Evolutionary conservation across 1,284 basidiomycete species (phyloP).

Genomic region (Rhodotorula mucilaginosa): DNA sequence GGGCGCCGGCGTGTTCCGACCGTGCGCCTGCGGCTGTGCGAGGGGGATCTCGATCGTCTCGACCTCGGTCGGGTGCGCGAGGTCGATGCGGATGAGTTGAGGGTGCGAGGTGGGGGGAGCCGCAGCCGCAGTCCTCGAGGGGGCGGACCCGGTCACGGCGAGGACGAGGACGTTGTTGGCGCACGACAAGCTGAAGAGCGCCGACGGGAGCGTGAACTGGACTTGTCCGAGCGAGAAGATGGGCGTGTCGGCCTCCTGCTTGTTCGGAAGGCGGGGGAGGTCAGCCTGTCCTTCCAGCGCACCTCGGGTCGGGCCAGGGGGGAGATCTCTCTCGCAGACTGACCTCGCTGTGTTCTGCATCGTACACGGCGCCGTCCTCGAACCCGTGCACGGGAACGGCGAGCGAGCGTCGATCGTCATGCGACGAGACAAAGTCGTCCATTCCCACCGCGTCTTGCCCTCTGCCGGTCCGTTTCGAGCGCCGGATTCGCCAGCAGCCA

Average conservation of each 20-base stretch:
- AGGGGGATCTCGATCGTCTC: conserved; percentile 35
- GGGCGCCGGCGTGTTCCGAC: background rate
- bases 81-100: conserved; percentile 43
- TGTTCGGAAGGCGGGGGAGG: no score
- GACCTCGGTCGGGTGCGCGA: conserved; percentile 40
- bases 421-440: conserved; percentile 3
- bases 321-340: background rate
- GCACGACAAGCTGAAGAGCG: conserved; percentile 73
- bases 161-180: conserved; percentile 71
- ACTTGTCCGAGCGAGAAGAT: conserved; percentile 49
- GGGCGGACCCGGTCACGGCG: conserved; percentile 30
- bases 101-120: conserved; percentile 24
- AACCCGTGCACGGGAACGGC: conserved; percentile 25
- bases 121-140: background rate
- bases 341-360: conserved; percentile 23
- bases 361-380: conserved; percentile 28
- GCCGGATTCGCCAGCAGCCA: no score
- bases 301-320: no score
- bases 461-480: conserved; percentile 15
- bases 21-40: background rate
- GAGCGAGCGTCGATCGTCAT: background rate
- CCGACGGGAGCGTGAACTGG: conserved; percentile 80
- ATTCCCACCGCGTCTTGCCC: background rate
- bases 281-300: background rate
- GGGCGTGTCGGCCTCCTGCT: conserved; percentile 23